Evolutionary conservation across 2,329 filamentous ascomycete species (phyloP), one percentile per base, ranked within the genome.

Genomic region (Leptodontidium sp.): DNA sequence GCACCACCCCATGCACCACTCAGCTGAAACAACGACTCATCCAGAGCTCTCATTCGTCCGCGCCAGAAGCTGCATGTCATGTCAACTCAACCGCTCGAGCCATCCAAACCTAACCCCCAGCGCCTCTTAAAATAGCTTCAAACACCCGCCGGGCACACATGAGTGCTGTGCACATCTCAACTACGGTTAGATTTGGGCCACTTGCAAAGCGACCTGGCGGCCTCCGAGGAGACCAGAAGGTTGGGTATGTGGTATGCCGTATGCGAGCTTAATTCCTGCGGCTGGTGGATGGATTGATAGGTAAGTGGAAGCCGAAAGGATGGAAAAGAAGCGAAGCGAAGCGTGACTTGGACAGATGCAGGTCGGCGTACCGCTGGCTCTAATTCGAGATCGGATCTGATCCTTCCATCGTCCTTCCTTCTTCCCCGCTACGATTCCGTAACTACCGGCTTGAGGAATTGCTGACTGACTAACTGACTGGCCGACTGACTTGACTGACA

Each of bases 71-170:
- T 35, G 55, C 55, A 58, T 40, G 17, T 38, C 43, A 14, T 45
- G 43, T 45, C 43, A 45, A 45, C 6, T 17, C 52, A 55, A 55
- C 52, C 52, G 52, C 52, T 35, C 52, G 52, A 55, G 55, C 55
- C 14, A 47, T 4, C 49, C 47, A 21, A 21, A 57, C 29, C 50
- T 26, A 53, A 32, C 50, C 24, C 40, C 14, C 43, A 40, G n/a
- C n/a, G 21, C 58, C 24, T 47, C 58, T 14, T 47, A 61, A 61
- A 61, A 61, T 61, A 61, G 58, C 58, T 61, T 61, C 58, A 61
- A 61, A 61, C 58, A 47, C 58, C 58, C 58, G 58, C 58, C 43
- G 58, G 58, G 26, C 21, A 47, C 26, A 8, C n/a, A 57, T n/a
- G 21, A 12, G 11, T 12, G 32, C 15, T 32, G 21, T 32, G 55